Evolutionary conservation across 495 filamentous ascomycete genomes (phyloP), one percentile per base, ranked within the genome.

Genomic region (Penicillium longicatenatum): DNA sequence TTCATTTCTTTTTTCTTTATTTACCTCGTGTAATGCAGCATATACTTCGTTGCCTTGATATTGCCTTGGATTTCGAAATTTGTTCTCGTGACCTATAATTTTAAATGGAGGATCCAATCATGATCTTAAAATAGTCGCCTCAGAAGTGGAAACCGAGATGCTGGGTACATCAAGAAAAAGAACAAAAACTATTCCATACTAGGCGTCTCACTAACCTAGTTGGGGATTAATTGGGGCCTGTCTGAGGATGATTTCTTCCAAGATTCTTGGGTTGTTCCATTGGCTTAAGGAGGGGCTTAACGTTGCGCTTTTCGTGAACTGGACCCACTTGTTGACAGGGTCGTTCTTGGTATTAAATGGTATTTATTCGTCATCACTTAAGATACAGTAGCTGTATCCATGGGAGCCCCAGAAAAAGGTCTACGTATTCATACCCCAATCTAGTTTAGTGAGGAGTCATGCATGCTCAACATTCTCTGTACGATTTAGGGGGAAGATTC

Each of bases 191-290:
- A 24, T 45, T 20, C 42, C 19, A 7, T 30, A 48, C 21, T 26
- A 30, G 16, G 24, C 8, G 22, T 48, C 16, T 17, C 10, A 30
- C 45, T 48, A 29, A 30, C 21, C 52, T 37, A 30, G 57, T 39
- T 48, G 22, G 24, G 45, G 45, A 17, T 51, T 17, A 59, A 39
- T 56, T 41, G 46, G 61, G 52, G 24, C 39, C 61, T 64, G 63
- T 61, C 58, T 66, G 41, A 55, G 43, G n/a, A 19, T 42, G 53
- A 55, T 64, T 66, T 44, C 57, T 67, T 70, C 64, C 62, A 63
- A 64, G 60, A 42, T 70, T 65, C 65, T 68, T 68, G 50, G 67
- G 51, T 57, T 59, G 61, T 65, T 70, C 67, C 67, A 65, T 67
- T 65, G 66, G 67, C 61, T 65, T 65, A 37, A 53, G 58, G 58